phyloP scores from a whole-genome alignment of 2,329 filamentous ascomycete species.

The Emericellopsis cladophorae region DNA sequence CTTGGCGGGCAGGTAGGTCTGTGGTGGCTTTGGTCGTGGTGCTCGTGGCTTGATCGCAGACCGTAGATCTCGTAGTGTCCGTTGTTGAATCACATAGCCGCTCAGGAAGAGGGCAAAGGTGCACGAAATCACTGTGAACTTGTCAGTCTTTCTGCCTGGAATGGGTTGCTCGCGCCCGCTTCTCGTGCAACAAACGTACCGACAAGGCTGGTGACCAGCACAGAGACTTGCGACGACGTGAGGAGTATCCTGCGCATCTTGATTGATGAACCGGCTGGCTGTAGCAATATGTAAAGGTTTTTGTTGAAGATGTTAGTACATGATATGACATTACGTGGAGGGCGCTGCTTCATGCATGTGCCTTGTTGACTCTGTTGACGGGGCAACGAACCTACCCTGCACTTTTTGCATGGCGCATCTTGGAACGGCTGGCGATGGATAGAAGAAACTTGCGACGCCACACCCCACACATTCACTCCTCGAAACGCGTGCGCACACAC shows the following conservation, averaged over 20 bases:
- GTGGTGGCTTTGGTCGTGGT: constrained; percentile 29
- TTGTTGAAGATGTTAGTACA: not conserved
- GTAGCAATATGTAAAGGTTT: not conserved
- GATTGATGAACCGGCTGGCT: not conserved
- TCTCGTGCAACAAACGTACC: constrained; percentile 33
- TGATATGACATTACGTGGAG: not conserved
- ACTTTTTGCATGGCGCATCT: too few relatives aligned
- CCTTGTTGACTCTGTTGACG: constrained; percentile 13
- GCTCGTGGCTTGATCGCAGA: constrained; percentile 45
- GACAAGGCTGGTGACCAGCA: constrained; percentile 50
- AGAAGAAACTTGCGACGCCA: not conserved
- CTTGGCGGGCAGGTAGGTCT: constrained; percentile 36
- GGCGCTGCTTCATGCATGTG: not conserved
- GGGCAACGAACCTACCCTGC: not conserved
- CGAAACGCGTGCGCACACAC: not conserved
- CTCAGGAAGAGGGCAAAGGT: constrained; percentile 76
- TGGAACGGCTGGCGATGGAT: too few relatives aligned
- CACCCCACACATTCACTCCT: not conserved
- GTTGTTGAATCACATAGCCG: constrained; percentile 78
- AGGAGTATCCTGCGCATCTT: constrained; percentile 39
- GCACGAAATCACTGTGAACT: constrained; percentile 53
- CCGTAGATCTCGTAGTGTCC: constrained; percentile 68
- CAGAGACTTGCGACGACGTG: constrained; percentile 57
- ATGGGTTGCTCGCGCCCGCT: constrained; percentile 4
- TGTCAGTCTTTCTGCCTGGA: constrained; percentile 4